Base-by-base conservation (phyloP, 78 protist species). In the Tieghemostelium lacteum region DNA sequence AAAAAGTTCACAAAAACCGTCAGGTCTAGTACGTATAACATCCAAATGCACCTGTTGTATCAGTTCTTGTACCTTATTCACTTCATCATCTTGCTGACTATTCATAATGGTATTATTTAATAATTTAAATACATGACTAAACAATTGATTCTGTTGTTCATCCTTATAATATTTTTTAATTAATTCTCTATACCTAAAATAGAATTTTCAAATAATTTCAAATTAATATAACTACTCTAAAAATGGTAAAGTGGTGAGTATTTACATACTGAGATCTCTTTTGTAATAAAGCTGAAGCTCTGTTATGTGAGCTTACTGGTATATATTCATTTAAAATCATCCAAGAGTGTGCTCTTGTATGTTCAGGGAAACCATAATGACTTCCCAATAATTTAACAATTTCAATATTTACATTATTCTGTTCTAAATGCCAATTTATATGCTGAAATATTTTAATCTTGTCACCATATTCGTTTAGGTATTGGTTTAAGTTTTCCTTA, bases 21-120 rank as follows among this genome's bases (percentile, higher is more conserved):
- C 91, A 2, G 91, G 91, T 69, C 91, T 66, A 29, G 91, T 83
- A 58, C 91, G 34, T 60, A 83, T 83, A 2, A 83, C 91, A 83
- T 83, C 91, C 0, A 83, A 52, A 45, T 83, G 91, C 28, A 83
- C 67, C 58, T 83, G 91, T 28, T 71, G 77, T 0, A 83, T 40
- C n/a, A 83, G 29, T 14, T 83, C 78, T 33, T 83, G 66, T 28
- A 67, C 45, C 12, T 83, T 83, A 31, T 37, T 61, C 28, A 45
- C 52, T n/a, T 83, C 75, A 1, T 50, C 19, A 34, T 62, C 3
- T 17, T 67, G 28, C 6, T 33, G 39, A 28, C 36, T 26, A 67
- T 67, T 67, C 20, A 42, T 67, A 45, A 54, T 71, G 31, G 31
- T 60, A 50, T 71, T 55, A 14, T 71, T 71, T 6, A 71, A 33